Percentiles rank a stretch among this genome's conserved stretches.
phyloP scores from a whole-genome alignment of 2,329 filamentous ascomycete species.

The Fusarium heterosporum region DNA sequence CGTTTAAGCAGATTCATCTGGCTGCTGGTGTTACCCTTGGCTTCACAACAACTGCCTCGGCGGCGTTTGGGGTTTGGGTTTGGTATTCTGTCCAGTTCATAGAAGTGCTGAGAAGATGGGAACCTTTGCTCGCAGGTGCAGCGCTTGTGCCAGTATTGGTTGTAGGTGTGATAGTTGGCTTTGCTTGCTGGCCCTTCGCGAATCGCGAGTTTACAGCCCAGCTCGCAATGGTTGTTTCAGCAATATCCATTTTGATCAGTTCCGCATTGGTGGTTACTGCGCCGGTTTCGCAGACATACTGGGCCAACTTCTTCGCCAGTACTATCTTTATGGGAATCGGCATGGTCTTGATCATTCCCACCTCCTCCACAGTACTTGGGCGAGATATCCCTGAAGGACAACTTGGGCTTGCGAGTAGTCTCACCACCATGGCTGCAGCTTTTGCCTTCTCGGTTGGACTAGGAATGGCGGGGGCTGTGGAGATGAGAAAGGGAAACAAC shows the following conservation, averaged over 20 bases:
- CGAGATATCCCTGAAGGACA: constrained; percentile 42
- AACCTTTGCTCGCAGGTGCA: constrained; percentile 34
- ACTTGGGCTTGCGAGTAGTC: constrained; percentile 38
- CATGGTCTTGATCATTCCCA: constrained; percentile 40
- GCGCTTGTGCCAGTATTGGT: constrained; percentile 42
- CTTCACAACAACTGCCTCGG: constrained; percentile 37
- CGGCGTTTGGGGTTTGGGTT: constrained; percentile 43
- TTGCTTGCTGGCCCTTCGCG: constrained; percentile 33
- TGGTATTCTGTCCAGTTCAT: constrained; percentile 46
- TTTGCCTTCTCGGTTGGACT: constrained; percentile 43
- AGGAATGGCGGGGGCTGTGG: constrained; percentile 44
- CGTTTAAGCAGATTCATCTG: constrained; percentile 37
- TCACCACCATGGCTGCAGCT: constrained; percentile 32
- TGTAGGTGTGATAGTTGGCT: constrained; percentile 31
- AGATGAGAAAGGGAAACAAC: constrained; percentile 23
- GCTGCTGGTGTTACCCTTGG: constrained; percentile 32
- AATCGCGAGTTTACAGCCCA: constrained; percentile 36
- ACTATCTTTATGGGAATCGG: constrained; percentile 44
- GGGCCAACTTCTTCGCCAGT: constrained; percentile 44
- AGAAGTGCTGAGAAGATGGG: constrained; percentile 42
- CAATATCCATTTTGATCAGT: constrained; percentile 35
- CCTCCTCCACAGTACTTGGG: constrained; percentile 36
- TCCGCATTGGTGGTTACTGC: constrained; percentile 43
- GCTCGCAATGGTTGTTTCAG: constrained; percentile 32
- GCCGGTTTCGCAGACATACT: constrained; percentile 41